Conservation (phyloP, 768 basidiomycete species). For the Solioccasus polychromus region DNA sequence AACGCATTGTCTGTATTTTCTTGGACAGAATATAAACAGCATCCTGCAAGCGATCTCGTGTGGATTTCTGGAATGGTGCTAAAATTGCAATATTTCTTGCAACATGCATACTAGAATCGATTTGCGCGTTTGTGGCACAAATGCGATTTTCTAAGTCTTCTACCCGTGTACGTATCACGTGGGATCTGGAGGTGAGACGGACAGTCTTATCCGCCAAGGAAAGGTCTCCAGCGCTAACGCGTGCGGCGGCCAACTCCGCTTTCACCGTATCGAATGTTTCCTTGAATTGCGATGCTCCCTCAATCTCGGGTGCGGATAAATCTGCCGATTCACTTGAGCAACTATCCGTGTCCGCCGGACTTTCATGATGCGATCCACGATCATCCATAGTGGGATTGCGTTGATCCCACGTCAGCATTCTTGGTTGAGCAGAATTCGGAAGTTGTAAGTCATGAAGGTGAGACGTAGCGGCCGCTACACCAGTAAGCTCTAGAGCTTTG, state of each 20-base stretch:
- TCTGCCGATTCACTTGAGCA: constrained; percentile 12
- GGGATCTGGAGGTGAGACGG: constrained; percentile 44
- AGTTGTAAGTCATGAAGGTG: constrained; percentile 69
- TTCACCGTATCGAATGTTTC: constrained; percentile 87
- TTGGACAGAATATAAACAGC: constrained; percentile 63
- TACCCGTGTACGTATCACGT: constrained; percentile 59
- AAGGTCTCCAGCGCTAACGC: constrained; percentile 32
- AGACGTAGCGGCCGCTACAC: constrained; percentile 82
- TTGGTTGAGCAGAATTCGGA: constrained; percentile 21
- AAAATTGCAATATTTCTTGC: constrained; percentile 81
- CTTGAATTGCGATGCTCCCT: constrained; percentile 66
- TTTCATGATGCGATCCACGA: constrained; percentile 22
- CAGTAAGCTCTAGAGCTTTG: constrained; percentile 72
- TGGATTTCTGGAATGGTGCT: constrained; percentile 83
- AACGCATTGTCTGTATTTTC: constrained; percentile 60
- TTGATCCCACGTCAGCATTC: constrained; percentile 40
- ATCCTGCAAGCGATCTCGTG: constrained; percentile 69
- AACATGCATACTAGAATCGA: constrained; percentile 67
- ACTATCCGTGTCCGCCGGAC: constrained; percentile 31
- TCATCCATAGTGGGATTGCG: constrained; percentile 37
- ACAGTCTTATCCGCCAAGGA: constrained; percentile 12
- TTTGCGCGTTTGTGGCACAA: constrained; percentile 47
- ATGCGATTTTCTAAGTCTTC: constrained; percentile 62
- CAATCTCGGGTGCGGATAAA: constrained; percentile 52
- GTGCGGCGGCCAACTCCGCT: constrained; percentile 68